phyloP scores from a whole-genome alignment of 495 filamentous ascomycete species.

The Haplographium delicatum region DNA sequence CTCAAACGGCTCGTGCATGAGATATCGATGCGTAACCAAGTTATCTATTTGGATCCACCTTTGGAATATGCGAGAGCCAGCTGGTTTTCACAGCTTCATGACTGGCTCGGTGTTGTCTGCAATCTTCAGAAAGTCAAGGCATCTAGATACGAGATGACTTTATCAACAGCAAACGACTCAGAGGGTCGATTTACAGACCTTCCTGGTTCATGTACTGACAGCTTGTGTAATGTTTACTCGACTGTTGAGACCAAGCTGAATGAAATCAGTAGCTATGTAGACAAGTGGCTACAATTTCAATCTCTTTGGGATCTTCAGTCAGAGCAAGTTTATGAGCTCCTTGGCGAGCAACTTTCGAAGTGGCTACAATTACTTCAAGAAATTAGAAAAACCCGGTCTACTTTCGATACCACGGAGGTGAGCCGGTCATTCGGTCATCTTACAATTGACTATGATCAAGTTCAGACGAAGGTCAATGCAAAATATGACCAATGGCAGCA shows the following conservation, averaged over 20 bases:
- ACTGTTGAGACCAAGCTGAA: slow-evolving; percentile 73
- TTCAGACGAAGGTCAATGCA: slow-evolving; percentile 94
- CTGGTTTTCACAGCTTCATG: slow-evolving; percentile 89
- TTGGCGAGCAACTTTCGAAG: slow-evolving; percentile 84
- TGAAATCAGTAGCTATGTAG: slow-evolving; percentile 75
- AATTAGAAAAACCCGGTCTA: slow-evolving; percentile 85
- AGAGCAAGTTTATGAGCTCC: slow-evolving; percentile 84
- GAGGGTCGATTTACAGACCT: slow-evolving; percentile 80
- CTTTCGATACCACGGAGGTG: slow-evolving; percentile 93
- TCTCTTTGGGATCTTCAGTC: slow-evolving; percentile 96
- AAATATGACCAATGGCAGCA: slow-evolving; percentile 99
- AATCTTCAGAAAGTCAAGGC: slow-evolving; percentile 89
- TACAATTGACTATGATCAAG: slow-evolving; percentile 94
- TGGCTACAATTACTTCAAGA: slow-evolving; percentile 95
- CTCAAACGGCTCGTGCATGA: slow-evolving; percentile 76
- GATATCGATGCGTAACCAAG: slow-evolving; percentile 92
- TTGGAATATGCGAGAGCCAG: slow-evolving; percentile 86
- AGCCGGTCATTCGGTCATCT: slow-evolving; percentile 88
- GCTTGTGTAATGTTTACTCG: slow-evolving; percentile 70
- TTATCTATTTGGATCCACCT: slow-evolving; percentile 91
- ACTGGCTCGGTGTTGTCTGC: slow-evolving; percentile 89
- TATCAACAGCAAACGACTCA: slow-evolving; percentile 57
- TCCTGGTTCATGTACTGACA: slow-evolving; percentile 71
- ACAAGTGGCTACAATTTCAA: slow-evolving; percentile 98
- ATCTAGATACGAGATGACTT: slow-evolving; percentile 86